Evolutionary conservation across 2,329 filamentous ascomycete genomes (phyloP), one percentile per base, ranked within the genome.

Genomic region (Alternaria sp.): DNA sequence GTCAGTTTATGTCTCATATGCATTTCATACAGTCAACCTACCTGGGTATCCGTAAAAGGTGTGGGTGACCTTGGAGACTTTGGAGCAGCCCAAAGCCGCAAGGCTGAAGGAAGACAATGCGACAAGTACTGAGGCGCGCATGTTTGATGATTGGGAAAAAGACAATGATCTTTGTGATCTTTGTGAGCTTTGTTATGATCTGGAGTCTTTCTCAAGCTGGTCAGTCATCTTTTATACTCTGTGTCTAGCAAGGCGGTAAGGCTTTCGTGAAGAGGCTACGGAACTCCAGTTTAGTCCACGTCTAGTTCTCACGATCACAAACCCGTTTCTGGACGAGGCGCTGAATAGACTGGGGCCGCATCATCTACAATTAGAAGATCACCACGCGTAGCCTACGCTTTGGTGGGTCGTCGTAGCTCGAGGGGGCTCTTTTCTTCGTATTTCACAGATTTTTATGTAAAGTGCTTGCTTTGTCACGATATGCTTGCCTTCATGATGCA

Each of bases 11-110:
- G 5, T 38, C 16, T 8, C 34, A n/a, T 8, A 4, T 38, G 6
- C 16, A 38, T 38, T 16, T 38, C 16, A 4, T n/a, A 38, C 34
- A 38, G 34, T 8, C 34, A 38, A 38, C 34, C 16, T n/a, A 38
- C 34, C 32, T n/a, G 34, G 34, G 34, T 38, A 38, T 12, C 70
- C 71, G 34, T 70, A 73, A 55, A 70, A 72, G 24, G 70, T 72
- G 47, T 70, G 64, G 14, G 59, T 62, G 8, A 46, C 46, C 18
- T 62, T 57, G 36, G 32, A 46, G 9, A 64, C 62, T 39, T 20
- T 58, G 30, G 47, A 57, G 39, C 62, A 64, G 20, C 55, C 49
- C 9, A 55, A 28, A 20, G 44, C 55, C 20, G 28, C 28, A 22
- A 58, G 46, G 18, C 54, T 54, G 24, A 61, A 47, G 24, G 54